Evolutionary conservation across 31 red algal species (phyloP), one percentile per base, ranked within the genome.

Genomic region (Odonthalia washingtoniensis): DNA sequence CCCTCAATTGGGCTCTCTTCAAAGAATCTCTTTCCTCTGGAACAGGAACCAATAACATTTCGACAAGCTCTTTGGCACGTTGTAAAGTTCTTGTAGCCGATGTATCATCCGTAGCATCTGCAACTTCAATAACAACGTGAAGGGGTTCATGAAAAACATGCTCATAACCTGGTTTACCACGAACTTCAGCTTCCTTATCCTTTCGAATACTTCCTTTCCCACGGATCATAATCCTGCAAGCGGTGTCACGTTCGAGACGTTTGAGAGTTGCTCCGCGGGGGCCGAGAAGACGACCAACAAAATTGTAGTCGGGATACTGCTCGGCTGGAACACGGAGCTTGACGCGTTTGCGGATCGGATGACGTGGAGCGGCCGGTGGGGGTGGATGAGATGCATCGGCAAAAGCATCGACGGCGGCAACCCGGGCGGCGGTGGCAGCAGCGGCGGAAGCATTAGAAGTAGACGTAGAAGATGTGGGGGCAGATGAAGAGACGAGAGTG

Each of bases 91-190:
- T 77, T 39, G 75, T 66, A 40, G 97, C 94, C 24, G 64, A 69
- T 31, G 64, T 46, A 45, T 98, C 97, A 49, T 96, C 94, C 35
- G 76, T 27, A 6, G 70, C 53, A 63, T 93, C 77, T 1, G 74
- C 84, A 46, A 63, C 81, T 72, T 98, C 97, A 65, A 98, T 88
- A 53, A 98, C 90, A 31, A 98, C 97, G 64, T 98, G 97, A 4
- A 98, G 85, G 14, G 97, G 97, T 40, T 98, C 97, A 64, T 92
- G 85, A 46, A 98, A 98, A n/a, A 98, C 97, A 79, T 96, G 97
- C 82, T 98, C 94, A 93, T 93, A 98, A 39, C 97, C 97, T 28
- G 94, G 97, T 74, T 98, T 98, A 46, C 97, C 97, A 40, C 91
- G 87, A 65, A 98, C 97, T 46, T 94, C 94, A 38, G 77, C 84